Evolutionary conservation across 257 asterid genomes (phyloP), one percentile per base, ranked within the genome.

Genomic region (Anisodus acutangulus): DNA sequence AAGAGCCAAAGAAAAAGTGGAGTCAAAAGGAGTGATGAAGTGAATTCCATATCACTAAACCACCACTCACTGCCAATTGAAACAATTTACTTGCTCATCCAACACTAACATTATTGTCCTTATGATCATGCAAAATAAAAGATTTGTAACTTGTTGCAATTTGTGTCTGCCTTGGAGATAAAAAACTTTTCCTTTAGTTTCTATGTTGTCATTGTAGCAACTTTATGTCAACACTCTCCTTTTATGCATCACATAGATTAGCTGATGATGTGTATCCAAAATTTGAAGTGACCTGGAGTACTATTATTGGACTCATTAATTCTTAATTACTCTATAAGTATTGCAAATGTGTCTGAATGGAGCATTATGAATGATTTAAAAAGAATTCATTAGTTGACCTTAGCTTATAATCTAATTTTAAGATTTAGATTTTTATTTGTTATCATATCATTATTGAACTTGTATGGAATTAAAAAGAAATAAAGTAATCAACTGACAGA

Each of bases 11-110:
- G 64, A 76, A 51, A 78, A 51, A 39, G 54, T 66, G 64, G 64
- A 82, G 39, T 58, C 80, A 68, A 67, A 55, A 67, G 85, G 84
- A 70, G 12, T 83, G 15, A 62, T 22, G 78, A 85, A 91, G 93
- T 91, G 94, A 91, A 67, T 82, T 91, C 93, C 86, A 63, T 47
- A 89, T 91, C 93, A 91, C 79, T 7, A 51, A 66, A 84, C 83
- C 91, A 88, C 89, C 85, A 54, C 72, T 66, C 49, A 62, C 35
- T 51, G 10, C 58, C 84, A 62, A 78, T 43, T 49, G 66, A 13
- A 84, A 16, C 22, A 53, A 26, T 43, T 54, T 54, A 51, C 13
- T 62, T 45, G 10, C 11, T 22, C 37, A 58, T 19, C 71, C 62
- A 78, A 1, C 47, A 53, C 1, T 47, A 68, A 49, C 78, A 62